Percentiles rank a stretch among this genome's conserved stretches.
phyloP scores from a whole-genome alignment of 441 rosid genomes.

The Gossypium davidsonii region DNA sequence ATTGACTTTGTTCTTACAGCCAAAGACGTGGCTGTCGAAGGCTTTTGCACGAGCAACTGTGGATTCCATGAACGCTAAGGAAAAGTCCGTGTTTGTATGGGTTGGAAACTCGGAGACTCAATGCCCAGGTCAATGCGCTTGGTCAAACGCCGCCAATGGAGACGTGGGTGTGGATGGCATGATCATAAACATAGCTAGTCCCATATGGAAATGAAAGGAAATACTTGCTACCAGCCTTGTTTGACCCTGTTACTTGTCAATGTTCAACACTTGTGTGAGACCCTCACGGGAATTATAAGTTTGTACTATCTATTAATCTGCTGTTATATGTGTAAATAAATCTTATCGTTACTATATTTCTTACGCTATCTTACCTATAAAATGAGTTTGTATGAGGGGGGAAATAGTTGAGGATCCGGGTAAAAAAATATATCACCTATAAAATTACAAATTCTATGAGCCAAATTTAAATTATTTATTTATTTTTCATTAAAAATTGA shows the following conservation, averaged over 20 bases:
- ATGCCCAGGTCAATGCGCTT: constrained; percentile 38
- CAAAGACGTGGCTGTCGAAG: constrained; percentile 13
- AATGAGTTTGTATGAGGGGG: neutral
- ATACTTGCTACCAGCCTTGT: constrained; percentile 39
- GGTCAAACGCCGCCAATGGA: constrained; percentile 28
- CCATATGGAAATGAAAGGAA: constrained; percentile 39
- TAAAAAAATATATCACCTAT: no score
- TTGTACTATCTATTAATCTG: neutral
- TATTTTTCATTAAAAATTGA: no score
- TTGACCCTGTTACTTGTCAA: constrained; percentile 27
- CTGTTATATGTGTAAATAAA: neutral
- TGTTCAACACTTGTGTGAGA: constrained; percentile 31
- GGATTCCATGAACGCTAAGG: constrained; percentile 7
- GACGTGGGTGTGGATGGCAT: constrained; percentile 47
- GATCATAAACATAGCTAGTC: constrained; percentile 39
- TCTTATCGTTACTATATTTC: neutral
- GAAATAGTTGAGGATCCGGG: no score
- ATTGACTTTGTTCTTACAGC: constrained; percentile 8
- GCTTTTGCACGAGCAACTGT: constrained; percentile 13
- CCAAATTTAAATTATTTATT: no score
- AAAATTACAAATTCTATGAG: no score
- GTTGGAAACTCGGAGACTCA: constrained; percentile 39
- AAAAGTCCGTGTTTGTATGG: constrained; percentile 38
- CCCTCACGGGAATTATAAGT: neutral
- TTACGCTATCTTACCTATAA: neutral